Conservation (phyloP, 2,329 filamentous ascomycete genomes). For the Eurotiales sp. region DNA sequence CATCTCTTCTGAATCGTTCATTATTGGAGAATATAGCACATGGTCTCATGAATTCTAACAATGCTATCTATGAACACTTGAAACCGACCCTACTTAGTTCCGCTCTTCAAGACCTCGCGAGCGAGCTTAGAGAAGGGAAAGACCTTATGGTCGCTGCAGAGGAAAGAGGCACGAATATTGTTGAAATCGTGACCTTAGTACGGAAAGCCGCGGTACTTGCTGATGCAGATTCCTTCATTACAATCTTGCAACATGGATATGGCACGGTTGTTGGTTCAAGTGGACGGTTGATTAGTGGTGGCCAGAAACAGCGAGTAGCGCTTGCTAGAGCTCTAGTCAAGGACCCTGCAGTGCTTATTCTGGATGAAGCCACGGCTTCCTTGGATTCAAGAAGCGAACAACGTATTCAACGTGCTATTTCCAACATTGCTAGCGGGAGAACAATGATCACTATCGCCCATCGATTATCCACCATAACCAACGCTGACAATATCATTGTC, state of each 20-base stretch:
- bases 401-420: constrained; percentile 86
- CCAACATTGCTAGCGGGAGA: constrained; percentile 75
- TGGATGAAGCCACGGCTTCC: constrained; percentile 92
- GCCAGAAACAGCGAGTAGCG: constrained; percentile 94
- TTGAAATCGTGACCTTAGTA: constrained; percentile 27
- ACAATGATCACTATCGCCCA: constrained; percentile 97
- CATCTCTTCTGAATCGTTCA: constrained; percentile 49
- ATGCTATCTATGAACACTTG: constrained; percentile 23
- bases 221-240: constrained; percentile 28
- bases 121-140: constrained; percentile 23
- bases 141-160: constrained; percentile 23
- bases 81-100: constrained; percentile 23
- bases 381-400: constrained; percentile 95
- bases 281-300: constrained; percentile 86
- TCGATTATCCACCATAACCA: constrained; percentile 86
- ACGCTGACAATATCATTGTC: constrained; percentile 93
- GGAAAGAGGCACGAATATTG: constrained; percentile 20
- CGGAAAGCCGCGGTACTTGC: constrained; percentile 25
- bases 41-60: constrained; percentile 41
- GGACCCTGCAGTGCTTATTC: constrained; percentile 83
- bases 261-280: constrained; percentile 90
- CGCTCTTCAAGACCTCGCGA: constrained; percentile 24
- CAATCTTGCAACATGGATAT: constrained; percentile 72
- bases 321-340: constrained; percentile 88
- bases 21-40: constrained; percentile 54